Evolutionary conservation across 2,329 filamentous ascomycete genomes (phyloP).

Genomic region (Cytospora schulzeri): DNA sequence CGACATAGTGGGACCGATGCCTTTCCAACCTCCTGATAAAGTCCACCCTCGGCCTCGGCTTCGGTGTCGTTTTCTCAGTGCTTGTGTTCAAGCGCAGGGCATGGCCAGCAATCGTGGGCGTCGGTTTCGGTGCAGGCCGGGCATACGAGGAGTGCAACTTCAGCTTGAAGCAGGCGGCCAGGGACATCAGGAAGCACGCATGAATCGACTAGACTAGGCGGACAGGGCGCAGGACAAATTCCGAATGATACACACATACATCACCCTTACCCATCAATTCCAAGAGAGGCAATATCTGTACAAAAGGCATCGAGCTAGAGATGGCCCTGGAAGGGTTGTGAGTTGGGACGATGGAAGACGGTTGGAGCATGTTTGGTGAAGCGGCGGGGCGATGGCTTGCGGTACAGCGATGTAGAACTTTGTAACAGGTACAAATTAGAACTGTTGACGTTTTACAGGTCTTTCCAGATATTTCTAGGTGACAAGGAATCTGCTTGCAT

Average conservation of each 20-base stretch:
- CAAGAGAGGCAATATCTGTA: slow-evolving; percentile 15
- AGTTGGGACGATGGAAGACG: background rate
- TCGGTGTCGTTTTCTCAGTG: slow-evolving; percentile 98
- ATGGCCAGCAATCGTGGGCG: slow-evolving; percentile 93
- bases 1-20: slow-evolving; percentile 89
- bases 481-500: background rate
- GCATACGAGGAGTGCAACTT: slow-evolving; percentile 99
- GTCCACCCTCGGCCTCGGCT: slow-evolving; percentile 91
- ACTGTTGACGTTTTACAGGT: slow-evolving; percentile 23
- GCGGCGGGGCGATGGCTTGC: slow-evolving; percentile 8
- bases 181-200: slow-evolving; percentile 58
- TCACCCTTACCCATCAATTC: background rate
- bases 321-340: background rate
- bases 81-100: slow-evolving; percentile 97
- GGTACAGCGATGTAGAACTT: slow-evolving; percentile 12
- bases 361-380: background rate
- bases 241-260: background rate
- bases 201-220: slow-evolving; percentile 32
- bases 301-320: slow-evolving; percentile 21
- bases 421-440: slow-evolving; percentile 26
- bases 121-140: slow-evolving; percentile 92
- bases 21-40: slow-evolving; percentile 97
- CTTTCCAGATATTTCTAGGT: background rate
- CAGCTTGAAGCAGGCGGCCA: slow-evolving; percentile 65
- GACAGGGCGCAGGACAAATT: background rate